Conservation (phyloP, 2,329 filamentous ascomycete species). For the Venturia nashicola region DNA sequence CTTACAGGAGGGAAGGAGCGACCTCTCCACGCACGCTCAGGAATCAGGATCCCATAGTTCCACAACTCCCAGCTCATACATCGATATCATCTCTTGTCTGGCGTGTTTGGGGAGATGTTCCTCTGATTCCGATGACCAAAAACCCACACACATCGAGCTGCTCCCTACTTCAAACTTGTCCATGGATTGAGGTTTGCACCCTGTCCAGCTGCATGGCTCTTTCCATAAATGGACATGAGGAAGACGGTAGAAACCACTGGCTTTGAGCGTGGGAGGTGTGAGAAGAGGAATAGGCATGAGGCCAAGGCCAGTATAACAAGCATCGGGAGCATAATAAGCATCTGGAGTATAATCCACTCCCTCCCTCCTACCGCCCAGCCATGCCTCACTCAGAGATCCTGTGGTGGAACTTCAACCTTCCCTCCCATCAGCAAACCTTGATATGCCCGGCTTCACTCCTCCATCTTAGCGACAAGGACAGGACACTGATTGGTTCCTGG, state of each 20-base stretch:
- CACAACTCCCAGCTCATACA: background rate
- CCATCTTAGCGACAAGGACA: constrained; percentile 55
- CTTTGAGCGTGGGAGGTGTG: background rate
- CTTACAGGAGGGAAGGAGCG: background rate
- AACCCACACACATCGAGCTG: background rate
- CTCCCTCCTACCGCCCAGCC: background rate
- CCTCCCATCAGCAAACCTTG: constrained; percentile 44
- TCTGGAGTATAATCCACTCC: background rate
- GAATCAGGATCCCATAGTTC: background rate
- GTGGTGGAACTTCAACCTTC: constrained; percentile 79
- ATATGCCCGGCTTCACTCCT: constrained; percentile 62
- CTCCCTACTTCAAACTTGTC: background rate
- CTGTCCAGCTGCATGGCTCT: background rate
- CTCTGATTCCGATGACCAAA: background rate
- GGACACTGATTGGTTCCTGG: constrained; percentile 54
- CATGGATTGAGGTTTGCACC: background rate
- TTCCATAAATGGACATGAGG: background rate
- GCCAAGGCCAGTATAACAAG: background rate
- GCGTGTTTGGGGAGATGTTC: background rate
- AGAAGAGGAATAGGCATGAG: background rate
- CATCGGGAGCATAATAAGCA: background rate
- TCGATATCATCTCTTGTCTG: background rate
- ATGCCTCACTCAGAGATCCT: constrained; percentile 28
- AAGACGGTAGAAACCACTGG: background rate
- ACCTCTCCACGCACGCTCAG: background rate